These are phyloP conservation scores for Rhizopus delemar DNA, from an alignment of 371 early-diverging fungal genomes.

Conservation along the genomic window DNA sequence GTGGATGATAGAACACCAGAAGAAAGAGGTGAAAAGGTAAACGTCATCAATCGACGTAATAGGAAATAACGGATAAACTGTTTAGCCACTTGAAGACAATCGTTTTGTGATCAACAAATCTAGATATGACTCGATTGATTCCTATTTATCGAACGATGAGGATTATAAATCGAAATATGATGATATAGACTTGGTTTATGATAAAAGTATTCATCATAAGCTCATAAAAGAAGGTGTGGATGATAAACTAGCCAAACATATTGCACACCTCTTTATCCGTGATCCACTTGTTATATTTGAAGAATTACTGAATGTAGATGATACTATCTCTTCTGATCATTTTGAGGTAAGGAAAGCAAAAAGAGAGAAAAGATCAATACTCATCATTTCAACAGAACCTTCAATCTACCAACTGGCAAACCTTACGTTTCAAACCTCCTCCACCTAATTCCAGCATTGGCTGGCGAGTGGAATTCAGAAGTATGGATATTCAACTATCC, in stretches of 20 bases:
- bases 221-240: constrained; percentile 82
- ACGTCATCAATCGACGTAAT: background rate
- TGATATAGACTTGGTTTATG: constrained; percentile 86
- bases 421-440: constrained; percentile 98
- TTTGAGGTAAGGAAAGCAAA: constrained; percentile 77
- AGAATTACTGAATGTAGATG: constrained; percentile 88
- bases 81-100: constrained; percentile 68
- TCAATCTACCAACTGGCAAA: constrained; percentile 99
- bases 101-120: constrained; percentile 91
- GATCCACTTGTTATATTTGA: constrained; percentile 97
- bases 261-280: constrained; percentile 96
- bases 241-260: constrained; percentile 88
- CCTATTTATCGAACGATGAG: constrained; percentile 83
- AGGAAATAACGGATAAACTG: background rate
- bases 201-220: constrained; percentile 74
- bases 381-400: constrained; percentile 70
- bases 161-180: constrained; percentile 90
- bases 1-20: constrained; percentile 96
- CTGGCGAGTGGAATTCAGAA: constrained; percentile 98
- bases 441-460: constrained; percentile 85
- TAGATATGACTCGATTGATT: constrained; percentile 95
- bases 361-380: background rate
- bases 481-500: constrained; percentile 97
- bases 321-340: constrained; percentile 84
- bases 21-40: constrained; percentile 87